Evolutionary conservation across 192 early-diverging fungal genomes (phyloP).

Genomic region (Backusella morwellensis): DNA sequence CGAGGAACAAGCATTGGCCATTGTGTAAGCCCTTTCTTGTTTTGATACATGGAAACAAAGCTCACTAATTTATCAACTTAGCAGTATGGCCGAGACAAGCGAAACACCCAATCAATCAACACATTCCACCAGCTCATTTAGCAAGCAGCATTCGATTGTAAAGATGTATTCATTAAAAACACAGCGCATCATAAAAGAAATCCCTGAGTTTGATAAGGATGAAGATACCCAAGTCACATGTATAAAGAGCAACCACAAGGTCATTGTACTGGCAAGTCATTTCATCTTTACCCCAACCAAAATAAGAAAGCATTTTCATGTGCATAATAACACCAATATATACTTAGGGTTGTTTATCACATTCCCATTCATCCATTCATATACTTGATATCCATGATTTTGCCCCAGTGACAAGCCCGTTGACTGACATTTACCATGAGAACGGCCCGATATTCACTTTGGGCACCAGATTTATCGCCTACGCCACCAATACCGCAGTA

Average conservation of each 20-base stretch:
- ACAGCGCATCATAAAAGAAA: slow-evolving; percentile 42
- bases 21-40: slow-evolving; percentile 20
- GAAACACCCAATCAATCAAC: neutral
- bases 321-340: neutral
- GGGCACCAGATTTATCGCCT: slow-evolving; percentile 65
- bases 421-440: slow-evolving; percentile 50
- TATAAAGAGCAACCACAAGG: slow-evolving; percentile 55
- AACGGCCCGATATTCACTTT: slow-evolving; percentile 51
- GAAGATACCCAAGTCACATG: slow-evolving; percentile 37
- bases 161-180: slow-evolving; percentile 60
- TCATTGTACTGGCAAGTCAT: slow-evolving; percentile 56
- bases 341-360: slow-evolving; percentile 10
- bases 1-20: slow-evolving; percentile 22
- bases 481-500: slow-evolving; percentile 57
- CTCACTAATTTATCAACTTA: neutral
- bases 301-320: neutral
- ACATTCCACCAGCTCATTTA: neutral
- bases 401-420: slow-evolving; percentile 19
- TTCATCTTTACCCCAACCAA: neutral
- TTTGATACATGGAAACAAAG: neutral
- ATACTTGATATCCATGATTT: slow-evolving; percentile 50
- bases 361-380: slow-evolving; percentile 34
- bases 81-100: neutral
- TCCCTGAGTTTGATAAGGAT: slow-evolving; percentile 44
- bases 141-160: neutral